Evolutionary conservation across 1,284 basidiomycete genomes (phyloP).

Genomic region (Chalciporus piperatoides): DNA sequence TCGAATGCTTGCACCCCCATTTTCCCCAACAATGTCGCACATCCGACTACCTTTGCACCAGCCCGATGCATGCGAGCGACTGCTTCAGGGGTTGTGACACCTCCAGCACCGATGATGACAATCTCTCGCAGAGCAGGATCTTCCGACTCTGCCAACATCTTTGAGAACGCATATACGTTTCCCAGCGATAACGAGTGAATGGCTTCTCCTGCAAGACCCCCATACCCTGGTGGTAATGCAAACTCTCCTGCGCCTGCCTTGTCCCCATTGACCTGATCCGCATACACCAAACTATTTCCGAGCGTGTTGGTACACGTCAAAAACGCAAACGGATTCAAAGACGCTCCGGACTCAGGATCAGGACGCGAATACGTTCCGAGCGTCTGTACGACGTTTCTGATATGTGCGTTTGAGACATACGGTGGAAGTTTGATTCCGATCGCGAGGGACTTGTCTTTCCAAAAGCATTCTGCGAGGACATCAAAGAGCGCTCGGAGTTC

Average conservation of each 20-base stretch:
- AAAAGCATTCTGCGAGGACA: slow-evolving; percentile 47
- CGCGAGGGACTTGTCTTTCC: slow-evolving; percentile 52
- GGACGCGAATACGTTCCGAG: slow-evolving; percentile 35
- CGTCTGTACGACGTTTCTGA: slow-evolving; percentile 48
- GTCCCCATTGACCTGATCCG: slow-evolving; percentile 41
- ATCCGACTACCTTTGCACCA: slow-evolving; percentile 68
- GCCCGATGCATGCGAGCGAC: slow-evolving; percentile 62
- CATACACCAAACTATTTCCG: slow-evolving; percentile 62
- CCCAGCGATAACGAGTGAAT: slow-evolving; percentile 72
- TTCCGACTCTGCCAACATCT: slow-evolving; percentile 43
- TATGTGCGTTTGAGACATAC: slow-evolving; percentile 64
- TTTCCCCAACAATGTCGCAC: slow-evolving; percentile 69
- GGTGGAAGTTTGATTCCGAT: slow-evolving; percentile 79
- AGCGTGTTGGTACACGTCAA: slow-evolving; percentile 77
- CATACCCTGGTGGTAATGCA: slow-evolving; percentile 59
- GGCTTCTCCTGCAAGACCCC: slow-evolving; percentile 73
- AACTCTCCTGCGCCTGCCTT: slow-evolving; percentile 29
- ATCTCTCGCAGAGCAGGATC: slow-evolving; percentile 46
- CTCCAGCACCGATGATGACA: slow-evolving; percentile 71
- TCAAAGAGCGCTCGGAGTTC: slow-evolving; percentile 47
- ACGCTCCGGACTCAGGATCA: slow-evolving; percentile 17
- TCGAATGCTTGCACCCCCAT: slow-evolving; percentile 66
- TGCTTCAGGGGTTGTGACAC: slow-evolving; percentile 60
- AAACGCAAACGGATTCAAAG: slow-evolving; percentile 49
- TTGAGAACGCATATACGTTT: slow-evolving; percentile 61